Evolutionary conservation across 305 asterid genomes (phyloP), one percentile per base, ranked within the genome.

Genomic region (Fraxinus xanthoxyloides): DNA sequence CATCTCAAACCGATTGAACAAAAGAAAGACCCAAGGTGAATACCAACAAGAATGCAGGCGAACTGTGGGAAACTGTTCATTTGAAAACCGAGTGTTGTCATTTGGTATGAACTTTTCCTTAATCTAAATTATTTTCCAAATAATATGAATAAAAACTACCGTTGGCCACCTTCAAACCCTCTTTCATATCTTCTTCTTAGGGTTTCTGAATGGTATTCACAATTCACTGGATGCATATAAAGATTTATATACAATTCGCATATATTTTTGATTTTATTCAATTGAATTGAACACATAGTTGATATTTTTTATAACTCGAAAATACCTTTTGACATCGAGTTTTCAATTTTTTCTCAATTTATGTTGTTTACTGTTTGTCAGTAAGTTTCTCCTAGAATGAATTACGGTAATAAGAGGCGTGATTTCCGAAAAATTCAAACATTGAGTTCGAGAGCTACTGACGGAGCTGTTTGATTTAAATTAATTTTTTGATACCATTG

Each of bases 201-300:
- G 88, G 84, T 83, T 82, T 77, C 76, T 85, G 80, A 72, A 61
- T 70, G 30, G 1, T 51, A 70, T 38, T 80, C 80, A 54, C 35
- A 51, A 76, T 38, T 80, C 82, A 54, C 46, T 43, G 83, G 74
- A 80, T 77, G 86, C 76, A 63, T 19, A 3, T 26, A 24, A 79
- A 17, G 40, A 51, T 69, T 35, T 23, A 19, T 78, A 21, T 78
- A 36, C 82, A 17, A 23, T 19, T 51, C 8, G 61, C 8, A 17
- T 17, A 51, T 51, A 4, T 3, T 15, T 48, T 48, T 7, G 2
- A 51, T 51, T 51, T 17, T 17, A 51, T 51, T 51, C 21, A 51
- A 17, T 51, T 51, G 21, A 48, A 48, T 48, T 17, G 59, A 15
- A 48, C n/a, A 15, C 59, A 13, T 48, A 48, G 21, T 17, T 48